Conservation (phyloP, 176 grass and related monocot species). For the Oryza rufipogon region DNA sequence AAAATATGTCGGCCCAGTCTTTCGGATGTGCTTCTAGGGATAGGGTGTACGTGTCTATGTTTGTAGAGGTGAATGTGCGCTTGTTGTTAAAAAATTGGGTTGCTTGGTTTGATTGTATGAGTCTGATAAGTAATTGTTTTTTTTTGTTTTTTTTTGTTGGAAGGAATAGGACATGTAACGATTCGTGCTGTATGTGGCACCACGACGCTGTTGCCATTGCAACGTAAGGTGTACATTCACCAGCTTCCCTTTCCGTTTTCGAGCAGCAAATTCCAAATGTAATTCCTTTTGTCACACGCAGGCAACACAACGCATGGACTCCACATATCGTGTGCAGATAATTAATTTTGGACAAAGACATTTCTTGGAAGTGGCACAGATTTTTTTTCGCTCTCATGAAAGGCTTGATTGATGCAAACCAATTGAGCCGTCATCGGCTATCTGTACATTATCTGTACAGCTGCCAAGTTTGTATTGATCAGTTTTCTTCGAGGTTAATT, state of each 20-base stretch:
- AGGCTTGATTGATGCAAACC: background rate
- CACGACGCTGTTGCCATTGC: background rate
- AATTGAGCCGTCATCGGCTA: too few species aligned
- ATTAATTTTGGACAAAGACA: background rate
- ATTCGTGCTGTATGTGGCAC: slow-evolving; percentile 34
- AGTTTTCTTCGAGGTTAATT: background rate
- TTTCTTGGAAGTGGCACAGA: background rate
- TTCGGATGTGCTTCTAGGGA: too few species aligned
- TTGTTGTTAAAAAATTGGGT: too few species aligned
- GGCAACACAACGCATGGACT: background rate
- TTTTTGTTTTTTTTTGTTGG: background rate
- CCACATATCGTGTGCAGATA: background rate
- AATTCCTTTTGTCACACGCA: background rate
- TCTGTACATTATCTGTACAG: background rate
- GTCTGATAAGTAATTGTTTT: background rate
- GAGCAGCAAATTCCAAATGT: background rate
- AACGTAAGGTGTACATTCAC: background rate
- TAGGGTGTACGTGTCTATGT: too few species aligned
- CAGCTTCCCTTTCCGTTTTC: background rate
- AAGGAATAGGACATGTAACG: background rate
- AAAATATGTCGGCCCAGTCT: too few species aligned
- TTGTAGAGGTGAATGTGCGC: too few species aligned
- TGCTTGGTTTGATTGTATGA: background rate
- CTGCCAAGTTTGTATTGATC: background rate
- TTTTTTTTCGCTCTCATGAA: background rate